These are phyloP conservation scores for Ustilago trichophora DNA, from an alignment of 1,284 basidiomycete species.

Conservation along the genomic window DNA sequence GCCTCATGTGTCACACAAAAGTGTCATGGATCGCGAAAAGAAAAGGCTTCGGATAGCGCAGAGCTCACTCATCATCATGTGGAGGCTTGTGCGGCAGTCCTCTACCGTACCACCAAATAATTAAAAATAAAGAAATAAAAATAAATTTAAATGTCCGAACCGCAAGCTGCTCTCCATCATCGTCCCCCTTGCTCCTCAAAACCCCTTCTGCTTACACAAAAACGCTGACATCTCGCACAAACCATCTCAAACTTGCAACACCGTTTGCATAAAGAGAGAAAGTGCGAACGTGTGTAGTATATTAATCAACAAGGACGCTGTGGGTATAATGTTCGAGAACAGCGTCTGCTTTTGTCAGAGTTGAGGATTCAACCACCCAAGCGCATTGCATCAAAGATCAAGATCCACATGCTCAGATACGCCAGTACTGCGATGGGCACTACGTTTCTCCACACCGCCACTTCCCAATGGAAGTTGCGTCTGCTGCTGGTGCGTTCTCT, in stretches of 20 bases:
- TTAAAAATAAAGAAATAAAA: not conserved
- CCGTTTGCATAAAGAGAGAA: too few species aligned
- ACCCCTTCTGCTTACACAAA: too few species aligned
- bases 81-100: conserved; percentile 29
- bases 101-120: too few species aligned
- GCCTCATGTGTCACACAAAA: too few species aligned
- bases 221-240: too few species aligned
- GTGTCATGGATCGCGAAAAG: too few species aligned
- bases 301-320: too few species aligned
- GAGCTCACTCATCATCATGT: conserved; percentile 8
- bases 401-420: conserved; percentile 60
- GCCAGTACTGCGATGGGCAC: conserved; percentile 58
- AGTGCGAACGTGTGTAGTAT: too few species aligned
- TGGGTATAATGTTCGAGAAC: conserved; percentile 6
- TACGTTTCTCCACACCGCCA: conserved; percentile 63
- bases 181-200: too few species aligned
- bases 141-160: too few species aligned
- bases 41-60: not conserved
- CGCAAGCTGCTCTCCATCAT: too few species aligned
- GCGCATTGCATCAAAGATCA: conserved; percentile 48
- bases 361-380: conserved; percentile 5
- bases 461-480: conserved; percentile 64
- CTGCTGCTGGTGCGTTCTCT: conserved; percentile 37
- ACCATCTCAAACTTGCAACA: too few species aligned
- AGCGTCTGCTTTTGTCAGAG: not conserved